A percentile compares a stretch with the other conserved stretches of the same genome.
phyloP scores from a whole-genome alignment of 139 green algal genomes.

The Chlamydomonas asymmetrica region DNA sequence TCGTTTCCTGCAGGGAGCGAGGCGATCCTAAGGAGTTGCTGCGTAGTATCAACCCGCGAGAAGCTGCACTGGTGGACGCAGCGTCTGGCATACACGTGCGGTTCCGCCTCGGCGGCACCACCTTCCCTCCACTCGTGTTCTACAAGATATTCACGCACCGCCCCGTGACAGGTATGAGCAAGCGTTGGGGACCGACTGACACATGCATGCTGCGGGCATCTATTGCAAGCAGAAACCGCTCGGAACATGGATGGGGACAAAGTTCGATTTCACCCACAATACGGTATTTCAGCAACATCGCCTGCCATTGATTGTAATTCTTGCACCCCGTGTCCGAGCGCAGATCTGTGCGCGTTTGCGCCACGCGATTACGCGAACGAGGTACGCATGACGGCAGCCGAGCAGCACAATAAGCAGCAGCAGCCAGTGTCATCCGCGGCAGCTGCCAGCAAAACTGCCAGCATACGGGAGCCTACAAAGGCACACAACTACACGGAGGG shows the following conservation, averaged over 20 bases:
- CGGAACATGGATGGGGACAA: too few relatives aligned
- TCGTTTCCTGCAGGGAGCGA: constrained; percentile 42
- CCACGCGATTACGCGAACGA: constrained; percentile 56
- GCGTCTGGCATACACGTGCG: constrained; percentile 73
- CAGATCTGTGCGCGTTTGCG: constrained; percentile 56
- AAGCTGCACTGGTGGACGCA: constrained; percentile 70
- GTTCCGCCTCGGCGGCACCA: constrained; percentile 73
- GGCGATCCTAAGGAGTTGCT: constrained; percentile 62
- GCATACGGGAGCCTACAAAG: constrained; percentile 19
- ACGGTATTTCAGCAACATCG: too few relatives aligned
- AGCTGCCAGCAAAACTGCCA: neutral
- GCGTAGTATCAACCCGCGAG: constrained; percentile 61
- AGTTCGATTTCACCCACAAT: too few relatives aligned
- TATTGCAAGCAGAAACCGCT: constrained; percentile 22
- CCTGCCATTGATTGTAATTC: too few relatives aligned
- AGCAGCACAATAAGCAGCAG: constrained; percentile 33
- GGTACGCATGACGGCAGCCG: neutral
- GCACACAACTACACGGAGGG: constrained; percentile 26
- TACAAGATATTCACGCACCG: constrained; percentile 86
- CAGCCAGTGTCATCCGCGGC: neutral
- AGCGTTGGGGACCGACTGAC: constrained; percentile 1
- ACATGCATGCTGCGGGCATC: constrained; percentile 35
- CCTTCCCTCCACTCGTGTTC: constrained; percentile 75
- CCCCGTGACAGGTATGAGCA: constrained; percentile 53
- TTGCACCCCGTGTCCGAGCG: neutral